Base-by-base conservation (phyloP, 352 stramenopile genomes). In the Phytopythium ostracodes region DNA sequence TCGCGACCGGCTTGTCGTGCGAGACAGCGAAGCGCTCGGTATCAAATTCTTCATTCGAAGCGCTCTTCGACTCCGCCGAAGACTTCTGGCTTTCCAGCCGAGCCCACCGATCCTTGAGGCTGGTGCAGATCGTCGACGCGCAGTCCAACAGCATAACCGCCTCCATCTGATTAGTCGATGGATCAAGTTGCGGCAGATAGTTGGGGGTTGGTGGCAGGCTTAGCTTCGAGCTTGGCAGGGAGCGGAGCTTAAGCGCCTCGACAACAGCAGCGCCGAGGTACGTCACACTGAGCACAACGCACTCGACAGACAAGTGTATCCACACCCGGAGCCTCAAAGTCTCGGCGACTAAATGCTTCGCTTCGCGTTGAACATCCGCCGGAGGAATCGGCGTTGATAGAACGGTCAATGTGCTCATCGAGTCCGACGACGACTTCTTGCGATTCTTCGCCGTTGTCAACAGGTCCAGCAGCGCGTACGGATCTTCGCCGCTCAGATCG, bases 381-480 rank as follows among this genome's bases (percentile, higher is more conserved):
- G 81, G 75, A 25, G 72, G 72, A 12, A 68, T 33, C 8, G 64
- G 67, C 44, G 61, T 55, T 44, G 47, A 67, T 7, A 70, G 33
- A 4, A 25, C 36, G 8, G 47, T 54, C 17, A 31, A 8, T 12
- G 2, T 14, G 27, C 27, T 57, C 8, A 8, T 49, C 60, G 35
- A 63, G n/a, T 60, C 62, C 18, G 51, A 56, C 7, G 60, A 14
- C 1, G 73, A 44, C 22, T 79, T 78, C 64, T 87, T 87, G 38
- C 67, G 58, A 33, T 71, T 73, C 61, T 81, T 83, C 4, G 60
- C 68, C 4, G 68, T 75, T 35, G 79, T 87, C 18, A 92, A 56
- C n/a, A 75, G 46, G n/a, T 93, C 84, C n/a, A 94, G 63, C 33
- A 94, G 58, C 17, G 67, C 65, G 44, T 92, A 94, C 20, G 77